These are phyloP conservation scores for Pezicula radicicola DNA, from an alignment of 2,329 filamentous ascomycete species.

Conservation along the genomic window DNA sequence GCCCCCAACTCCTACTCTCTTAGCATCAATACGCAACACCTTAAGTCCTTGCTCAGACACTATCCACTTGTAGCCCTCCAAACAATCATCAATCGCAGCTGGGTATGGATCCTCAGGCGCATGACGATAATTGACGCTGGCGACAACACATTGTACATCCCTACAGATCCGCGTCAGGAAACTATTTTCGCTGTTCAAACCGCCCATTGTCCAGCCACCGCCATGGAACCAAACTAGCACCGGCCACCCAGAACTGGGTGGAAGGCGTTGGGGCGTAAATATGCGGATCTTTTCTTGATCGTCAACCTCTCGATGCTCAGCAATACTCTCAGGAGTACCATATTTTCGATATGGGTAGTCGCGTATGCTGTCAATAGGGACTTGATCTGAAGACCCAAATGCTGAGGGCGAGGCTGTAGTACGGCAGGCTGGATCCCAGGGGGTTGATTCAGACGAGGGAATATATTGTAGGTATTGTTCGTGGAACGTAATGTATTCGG, in stretches of 20 bases:
- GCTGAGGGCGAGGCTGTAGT: constrained; percentile 29
- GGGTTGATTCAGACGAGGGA: constrained; percentile 28
- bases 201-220: constrained; percentile 54
- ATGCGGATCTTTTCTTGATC: constrained; percentile 40
- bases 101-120: constrained; percentile 54
- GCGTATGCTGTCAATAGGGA: constrained; percentile 41
- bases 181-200: constrained; percentile 52
- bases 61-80: constrained; percentile 48
- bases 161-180: constrained; percentile 49
- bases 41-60: constrained; percentile 8
- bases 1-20: constrained; percentile 41
- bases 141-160: constrained; percentile 44
- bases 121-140: constrained; percentile 50
- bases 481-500: constrained; percentile 12
- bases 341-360: neutral
- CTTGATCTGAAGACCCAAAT: constrained; percentile 41
- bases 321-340: no score
- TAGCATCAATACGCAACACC: constrained; percentile 34
- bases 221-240: constrained; percentile 54
- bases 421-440: constrained; percentile 31
- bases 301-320: constrained; percentile 25
- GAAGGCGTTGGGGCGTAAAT: constrained; percentile 44
- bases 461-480: constrained; percentile 47
- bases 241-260: constrained; percentile 46
- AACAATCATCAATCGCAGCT: constrained; percentile 51